A percentile compares a stretch with the other conserved stretches of the same genome.
These are phyloP conservation scores for Dactylellina cionopaga DNA, from an alignment of 2,329 filamentous ascomycete species.

Conservation along the genomic window DNA sequence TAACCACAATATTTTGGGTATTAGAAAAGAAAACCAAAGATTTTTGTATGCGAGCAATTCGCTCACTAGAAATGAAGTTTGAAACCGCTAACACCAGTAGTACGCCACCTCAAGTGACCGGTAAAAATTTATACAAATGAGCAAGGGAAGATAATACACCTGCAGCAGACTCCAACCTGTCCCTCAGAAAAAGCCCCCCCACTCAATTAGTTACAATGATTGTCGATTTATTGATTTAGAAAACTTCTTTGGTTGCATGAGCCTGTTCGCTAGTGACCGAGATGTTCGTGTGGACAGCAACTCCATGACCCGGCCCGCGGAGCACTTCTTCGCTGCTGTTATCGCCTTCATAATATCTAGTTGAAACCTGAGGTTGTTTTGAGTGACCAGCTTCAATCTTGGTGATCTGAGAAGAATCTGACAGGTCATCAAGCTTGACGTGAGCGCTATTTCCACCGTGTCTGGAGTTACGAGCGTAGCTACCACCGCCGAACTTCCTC, in stretches of 20 bases:
- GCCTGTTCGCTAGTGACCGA: conserved; percentile 45
- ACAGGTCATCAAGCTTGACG: conserved; percentile 45
- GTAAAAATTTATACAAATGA: conserved; percentile 24
- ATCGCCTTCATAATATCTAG: conserved; percentile 42
- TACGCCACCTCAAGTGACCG: conserved; percentile 38
- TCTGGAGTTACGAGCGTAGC: conserved; percentile 37
- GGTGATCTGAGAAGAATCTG: conserved; percentile 46
- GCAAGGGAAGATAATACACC: conserved; percentile 4
- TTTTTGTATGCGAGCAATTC: no score
- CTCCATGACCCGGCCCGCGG: conserved; percentile 26
- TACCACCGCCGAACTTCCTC: conserved; percentile 33
- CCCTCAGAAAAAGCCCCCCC: background rate
- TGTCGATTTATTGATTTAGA: conserved; percentile 12
- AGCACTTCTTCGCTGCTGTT: conserved; percentile 49
- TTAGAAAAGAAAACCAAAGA: no score
- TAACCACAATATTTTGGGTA: no score
- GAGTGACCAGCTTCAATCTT: conserved; percentile 36
- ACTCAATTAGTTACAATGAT: background rate
- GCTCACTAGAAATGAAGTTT: conserved; percentile 34
- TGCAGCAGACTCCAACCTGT: conserved; percentile 34
- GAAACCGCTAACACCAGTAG: conserved; percentile 7
- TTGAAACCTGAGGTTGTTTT: conserved; percentile 32
- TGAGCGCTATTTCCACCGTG: conserved; percentile 17
- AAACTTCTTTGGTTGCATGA: conserved; percentile 29
- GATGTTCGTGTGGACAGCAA: conserved; percentile 49